phyloP scores from a whole-genome alignment of 257 asterid species.

The Lycium barbarum region DNA sequence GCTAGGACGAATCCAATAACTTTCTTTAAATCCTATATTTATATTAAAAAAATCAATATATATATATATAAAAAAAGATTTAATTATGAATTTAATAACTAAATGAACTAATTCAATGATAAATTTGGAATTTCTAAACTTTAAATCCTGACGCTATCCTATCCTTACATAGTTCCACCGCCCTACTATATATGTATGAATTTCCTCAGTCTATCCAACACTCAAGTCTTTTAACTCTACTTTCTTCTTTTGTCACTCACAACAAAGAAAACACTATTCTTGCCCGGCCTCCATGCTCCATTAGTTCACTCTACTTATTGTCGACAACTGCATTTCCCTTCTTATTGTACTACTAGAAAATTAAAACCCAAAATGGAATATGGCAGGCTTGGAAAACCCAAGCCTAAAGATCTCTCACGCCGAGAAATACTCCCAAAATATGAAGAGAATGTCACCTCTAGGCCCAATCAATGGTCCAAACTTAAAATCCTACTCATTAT shows the following conservation, averaged over 20 bases:
- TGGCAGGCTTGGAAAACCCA: conserved; percentile 55
- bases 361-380: conserved; percentile 51
- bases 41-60: no score
- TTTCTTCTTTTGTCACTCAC: background rate
- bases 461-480: conserved; percentile 37
- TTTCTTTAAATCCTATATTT: no score
- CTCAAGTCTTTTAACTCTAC: background rate
- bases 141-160: background rate
- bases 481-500: conserved; percentile 54
- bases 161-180: background rate
- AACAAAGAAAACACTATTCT: background rate
- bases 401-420: conserved; percentile 40
- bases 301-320: background rate
- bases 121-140: background rate
- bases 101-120: no score
- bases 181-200: background rate
- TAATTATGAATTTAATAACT: background rate
- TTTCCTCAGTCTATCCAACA: background rate
- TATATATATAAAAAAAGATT: background rate
- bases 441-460: background rate
- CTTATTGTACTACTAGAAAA: background rate
- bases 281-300: background rate
- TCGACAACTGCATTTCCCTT: background rate
- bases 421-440: conserved; percentile 30
- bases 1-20: background rate